Conservation (phyloP, 2,329 filamentous ascomycete species). For the Corynespora cassiicola region DNA sequence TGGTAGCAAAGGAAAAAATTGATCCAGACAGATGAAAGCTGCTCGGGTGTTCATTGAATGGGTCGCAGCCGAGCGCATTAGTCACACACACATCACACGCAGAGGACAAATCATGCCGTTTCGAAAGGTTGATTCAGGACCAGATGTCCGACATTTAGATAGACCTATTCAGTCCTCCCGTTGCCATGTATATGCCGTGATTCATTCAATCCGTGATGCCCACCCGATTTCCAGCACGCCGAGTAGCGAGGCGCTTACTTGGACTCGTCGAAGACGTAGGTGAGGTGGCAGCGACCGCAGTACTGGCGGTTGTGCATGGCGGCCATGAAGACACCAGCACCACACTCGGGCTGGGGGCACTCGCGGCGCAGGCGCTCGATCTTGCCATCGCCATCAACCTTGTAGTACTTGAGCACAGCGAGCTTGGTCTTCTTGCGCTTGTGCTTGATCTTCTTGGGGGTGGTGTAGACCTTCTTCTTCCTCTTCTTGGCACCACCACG, state of each 20-base stretch:
- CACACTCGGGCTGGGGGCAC: constrained; percentile 86
- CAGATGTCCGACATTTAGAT: constrained; percentile 32
- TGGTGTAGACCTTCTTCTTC: constrained; percentile 99
- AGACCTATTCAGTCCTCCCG: constrained; percentile 30
- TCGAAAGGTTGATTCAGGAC: constrained; percentile 34
- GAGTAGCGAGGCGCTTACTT: constrained; percentile 57
- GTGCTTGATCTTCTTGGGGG: constrained; percentile 99
- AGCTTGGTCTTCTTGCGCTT: constrained; percentile 99
- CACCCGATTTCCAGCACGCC: constrained; percentile 11
- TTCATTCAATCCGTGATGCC: constrained; percentile 28
- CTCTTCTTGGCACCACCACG: constrained; percentile 97
- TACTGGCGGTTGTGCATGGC: constrained; percentile 99
- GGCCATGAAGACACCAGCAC: constrained; percentile 99
- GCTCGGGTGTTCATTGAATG: too few relatives aligned
- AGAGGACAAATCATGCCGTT: too few relatives aligned
- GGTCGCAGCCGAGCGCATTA: too few relatives aligned
- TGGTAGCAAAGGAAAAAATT: too few relatives aligned
- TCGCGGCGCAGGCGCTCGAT: constrained; percentile 99
- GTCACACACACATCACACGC: too few relatives aligned
- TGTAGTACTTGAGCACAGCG: constrained; percentile 99
- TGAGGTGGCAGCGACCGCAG: constrained; percentile 77
- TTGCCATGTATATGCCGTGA: constrained; percentile 33
- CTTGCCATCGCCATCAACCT: constrained; percentile 99
- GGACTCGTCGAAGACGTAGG: constrained; percentile 74
- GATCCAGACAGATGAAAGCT: too few relatives aligned